Evolutionary conservation across 257 asterid species (phyloP).

Genomic region (Jaltomata sinuosa): DNA sequence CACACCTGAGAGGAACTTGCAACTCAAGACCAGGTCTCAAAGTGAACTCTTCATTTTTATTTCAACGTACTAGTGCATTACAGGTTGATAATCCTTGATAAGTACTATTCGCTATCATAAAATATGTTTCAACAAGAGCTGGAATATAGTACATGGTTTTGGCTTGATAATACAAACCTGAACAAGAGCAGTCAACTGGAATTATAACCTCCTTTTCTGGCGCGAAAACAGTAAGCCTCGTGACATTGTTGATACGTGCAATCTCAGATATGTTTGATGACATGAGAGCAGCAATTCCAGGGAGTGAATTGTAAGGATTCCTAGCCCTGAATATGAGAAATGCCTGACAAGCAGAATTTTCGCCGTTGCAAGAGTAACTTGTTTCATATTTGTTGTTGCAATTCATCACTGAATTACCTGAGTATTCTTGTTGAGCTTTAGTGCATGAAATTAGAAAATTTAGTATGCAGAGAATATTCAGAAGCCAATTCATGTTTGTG

Average conservation of each 20-base stretch:
- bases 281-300: conserved; percentile 33
- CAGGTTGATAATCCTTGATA: conserved; percentile 52
- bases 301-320: conserved; percentile 30
- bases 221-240: conserved; percentile 18
- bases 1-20: conserved; percentile 44
- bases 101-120: conserved; percentile 32
- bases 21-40: conserved; percentile 19
- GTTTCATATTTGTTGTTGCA: conserved; percentile 11
- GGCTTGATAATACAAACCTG: conserved; percentile 28
- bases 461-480: conserved; percentile 3
- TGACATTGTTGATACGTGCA: conserved; percentile 27
- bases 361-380: conserved; percentile 32
- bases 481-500: conserved; percentile 21
- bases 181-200: conserved; percentile 46
- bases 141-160: conserved; percentile 20
- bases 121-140: conserved; percentile 14
- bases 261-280: conserved; percentile 31
- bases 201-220: conserved; percentile 27
- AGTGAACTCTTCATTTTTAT: not conserved
- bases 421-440: conserved; percentile 35
- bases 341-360: conserved; percentile 29
- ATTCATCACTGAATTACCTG: conserved; percentile 19
- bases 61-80: conserved; percentile 11
- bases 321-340: conserved; percentile 42
- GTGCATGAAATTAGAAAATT: conserved; percentile 11